Evolutionary conservation across 2,329 filamentous ascomycete genomes (phyloP), one percentile per base, ranked within the genome.

Genomic region (Colletotrichum melonis): DNA sequence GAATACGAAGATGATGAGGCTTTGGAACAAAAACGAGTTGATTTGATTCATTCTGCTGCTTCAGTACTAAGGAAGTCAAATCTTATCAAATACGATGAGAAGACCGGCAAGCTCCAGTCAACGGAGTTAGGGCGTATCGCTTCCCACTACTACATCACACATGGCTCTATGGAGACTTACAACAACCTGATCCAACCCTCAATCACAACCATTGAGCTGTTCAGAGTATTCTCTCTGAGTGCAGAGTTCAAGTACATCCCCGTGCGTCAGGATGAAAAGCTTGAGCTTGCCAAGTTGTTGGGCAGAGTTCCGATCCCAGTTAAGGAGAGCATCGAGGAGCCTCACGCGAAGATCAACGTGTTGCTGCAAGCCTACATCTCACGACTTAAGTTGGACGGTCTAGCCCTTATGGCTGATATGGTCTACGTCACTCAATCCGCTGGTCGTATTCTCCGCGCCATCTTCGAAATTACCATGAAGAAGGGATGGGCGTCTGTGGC

Each of bases 171-270:
- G 97, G 89, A 96, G 77, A 98, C 94, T 1, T 99, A 99, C 86
- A 98, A 98, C 81, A 94, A 94, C 80, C 93, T 98, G 76, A 94
- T 99, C 60, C 95, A 98, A 80, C 95, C 96, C 16, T 95, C 93
- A 12, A 97, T 98, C 78, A 95, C 94, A 30, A 94, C 94, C 6
- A 98, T 99, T 76, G 97, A 99, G 83, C 89, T 99, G 55, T 98
- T 99, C 91, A 92, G 97, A 55, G 92, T 99, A 32, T 99, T 99
- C 80, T 93, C 97, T 14, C 89, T 98, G 46, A 98, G 97, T 79
- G 95, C 97, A 68, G 97, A 99, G 82, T 99, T 99, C 88, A 98
- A 98, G 83, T 99, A 97, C 82, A 99, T 99, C 55, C 97, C 97
- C 2, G 96, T 99, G 46, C 93, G 97, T 55, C 95, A 98, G 80